Evolutionary conservation across 192 early-diverging fungal genomes (phyloP).

Genomic region (Coemansia sp.): DNA sequence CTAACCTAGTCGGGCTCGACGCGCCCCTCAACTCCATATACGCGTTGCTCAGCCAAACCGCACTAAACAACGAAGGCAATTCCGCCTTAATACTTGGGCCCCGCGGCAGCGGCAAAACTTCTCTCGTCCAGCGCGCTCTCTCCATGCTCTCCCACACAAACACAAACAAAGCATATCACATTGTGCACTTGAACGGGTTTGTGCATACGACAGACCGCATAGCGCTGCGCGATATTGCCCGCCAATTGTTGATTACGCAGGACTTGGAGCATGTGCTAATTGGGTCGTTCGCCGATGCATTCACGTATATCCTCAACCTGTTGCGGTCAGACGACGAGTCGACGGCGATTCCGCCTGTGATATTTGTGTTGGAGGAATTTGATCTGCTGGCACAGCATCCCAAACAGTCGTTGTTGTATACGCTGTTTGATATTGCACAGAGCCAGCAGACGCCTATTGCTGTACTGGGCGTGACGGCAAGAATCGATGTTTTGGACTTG

Average conservation of each 20-base stretch:
- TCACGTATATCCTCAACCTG: slow-evolving; percentile 40
- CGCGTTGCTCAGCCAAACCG: slow-evolving; percentile 32
- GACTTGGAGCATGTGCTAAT: slow-evolving; percentile 52
- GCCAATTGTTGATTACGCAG: slow-evolving; percentile 70
- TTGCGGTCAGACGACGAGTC: slow-evolving; percentile 13
- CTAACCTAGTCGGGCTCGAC: slow-evolving; percentile 35
- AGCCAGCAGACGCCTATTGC: slow-evolving; percentile 80
- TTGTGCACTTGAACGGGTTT: slow-evolving; percentile 74
- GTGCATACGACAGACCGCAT: slow-evolving; percentile 79
- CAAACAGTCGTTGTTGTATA: slow-evolving; percentile 93
- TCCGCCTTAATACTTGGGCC: slow-evolving; percentile 82
- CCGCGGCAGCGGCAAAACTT: slow-evolving; percentile 75
- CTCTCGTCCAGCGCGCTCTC: slow-evolving; percentile 28
- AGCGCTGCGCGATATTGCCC: slow-evolving; percentile 79
- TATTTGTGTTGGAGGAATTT: slow-evolving; percentile 94
- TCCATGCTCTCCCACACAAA: slow-evolving; percentile 25
- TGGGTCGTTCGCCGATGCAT: slow-evolving; percentile 40
- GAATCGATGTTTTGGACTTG: slow-evolving; percentile 78
- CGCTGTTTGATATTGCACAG: slow-evolving; percentile 88
- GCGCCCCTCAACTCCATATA: slow-evolving; percentile 20
- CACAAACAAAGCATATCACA: slow-evolving; percentile 52
- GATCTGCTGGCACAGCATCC: slow-evolving; percentile 88
- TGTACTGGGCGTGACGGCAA: slow-evolving; percentile 81
- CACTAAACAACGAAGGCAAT: slow-evolving; percentile 68
- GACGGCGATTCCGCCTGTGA: slow-evolving; percentile 39